A percentile compares a stretch with the other conserved stretches of the same genome.
Conservation (phyloP, 345 rosid species). For the Euphorbia peplus region DNA sequence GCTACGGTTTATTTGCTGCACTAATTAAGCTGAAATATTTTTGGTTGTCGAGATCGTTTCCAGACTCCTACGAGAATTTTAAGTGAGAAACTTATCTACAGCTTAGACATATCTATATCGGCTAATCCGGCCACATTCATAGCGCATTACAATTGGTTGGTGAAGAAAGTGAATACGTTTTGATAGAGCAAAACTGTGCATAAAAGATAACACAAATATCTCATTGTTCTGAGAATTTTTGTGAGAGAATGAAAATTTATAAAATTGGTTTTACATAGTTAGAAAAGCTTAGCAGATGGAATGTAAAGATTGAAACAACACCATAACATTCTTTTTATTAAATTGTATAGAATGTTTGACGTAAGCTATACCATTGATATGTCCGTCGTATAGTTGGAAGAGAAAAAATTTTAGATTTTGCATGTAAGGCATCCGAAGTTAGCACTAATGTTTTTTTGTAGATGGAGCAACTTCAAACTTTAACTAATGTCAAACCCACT, state of each 20-base stretch:
- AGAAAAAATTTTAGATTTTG: too few relatives aligned
- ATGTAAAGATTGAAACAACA: background rate
- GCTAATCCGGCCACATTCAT: background rate
- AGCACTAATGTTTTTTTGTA: too few relatives aligned
- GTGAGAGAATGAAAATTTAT: slow-evolving; percentile 1
- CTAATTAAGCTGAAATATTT: slow-evolving; percentile 52
- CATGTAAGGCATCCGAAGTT: too few relatives aligned
- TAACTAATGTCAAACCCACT: too few relatives aligned
- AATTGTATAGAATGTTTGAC: background rate
- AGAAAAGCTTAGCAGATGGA: background rate
- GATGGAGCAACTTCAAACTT: too few relatives aligned
- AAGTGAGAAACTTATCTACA: slow-evolving; percentile 16
- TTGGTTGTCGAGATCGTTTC: slow-evolving; percentile 48
- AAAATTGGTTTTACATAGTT: background rate
- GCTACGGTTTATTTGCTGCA: slow-evolving; percentile 62
- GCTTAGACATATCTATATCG: too few relatives aligned
- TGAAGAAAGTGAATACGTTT: background rate
- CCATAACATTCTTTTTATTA: too few relatives aligned
- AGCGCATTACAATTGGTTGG: background rate
- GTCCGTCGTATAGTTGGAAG: too few relatives aligned
- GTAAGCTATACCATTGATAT: too few relatives aligned
- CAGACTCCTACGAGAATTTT: slow-evolving; percentile 35
- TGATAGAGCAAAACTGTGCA: background rate
- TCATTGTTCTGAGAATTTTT: background rate
- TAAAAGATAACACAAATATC: background rate